Evolutionary conservation across 1,284 basidiomycete genomes (phyloP).

Genomic region (Neotropicomus parvogracilis): DNA sequence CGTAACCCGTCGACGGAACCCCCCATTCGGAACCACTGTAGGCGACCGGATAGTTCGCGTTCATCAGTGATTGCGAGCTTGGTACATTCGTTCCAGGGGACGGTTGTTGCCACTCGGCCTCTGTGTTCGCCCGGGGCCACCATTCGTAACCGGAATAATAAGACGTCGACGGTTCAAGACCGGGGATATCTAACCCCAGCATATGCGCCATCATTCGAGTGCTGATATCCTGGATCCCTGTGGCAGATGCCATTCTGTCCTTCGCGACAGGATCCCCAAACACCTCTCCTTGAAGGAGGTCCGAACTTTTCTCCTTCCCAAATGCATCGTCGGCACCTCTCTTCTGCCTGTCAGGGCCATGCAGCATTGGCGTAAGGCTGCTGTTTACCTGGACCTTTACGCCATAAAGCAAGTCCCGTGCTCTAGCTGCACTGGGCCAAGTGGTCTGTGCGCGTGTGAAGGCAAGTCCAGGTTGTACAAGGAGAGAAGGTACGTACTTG

Average conservation of each 20-base stretch:
- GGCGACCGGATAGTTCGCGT: constrained; percentile 15
- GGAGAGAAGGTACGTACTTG: constrained; percentile 42
- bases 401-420: constrained; percentile 68
- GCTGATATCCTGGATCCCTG: constrained; percentile 55
- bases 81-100: constrained; percentile 6
- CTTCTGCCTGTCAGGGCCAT: constrained; percentile 48
- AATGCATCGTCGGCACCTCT: constrained; percentile 65
- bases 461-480: constrained; percentile 1
- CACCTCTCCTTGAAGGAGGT: constrained; percentile 44
- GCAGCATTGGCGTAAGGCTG: constrained; percentile 34
- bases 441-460: constrained; percentile 36
- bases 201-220: constrained; percentile 68
- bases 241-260: constrained; percentile 19
- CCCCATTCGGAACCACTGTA: constrained; percentile 24
- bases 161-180: constrained; percentile 57
- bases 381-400: constrained; percentile 56
- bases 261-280: constrained; percentile 33
- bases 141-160: constrained; percentile 71
- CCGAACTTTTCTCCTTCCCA: constrained; percentile 48
- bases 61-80: constrained; percentile 8
- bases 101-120: constrained; percentile 10
- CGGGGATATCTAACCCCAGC: constrained; percentile 60
- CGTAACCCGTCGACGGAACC: constrained; percentile 15
- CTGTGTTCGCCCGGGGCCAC: constrained; percentile 57
- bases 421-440: constrained; percentile 74